phyloP scores from a whole-genome alignment of 2,329 filamentous ascomycete genomes.

The Simplicillium sp. region DNA sequence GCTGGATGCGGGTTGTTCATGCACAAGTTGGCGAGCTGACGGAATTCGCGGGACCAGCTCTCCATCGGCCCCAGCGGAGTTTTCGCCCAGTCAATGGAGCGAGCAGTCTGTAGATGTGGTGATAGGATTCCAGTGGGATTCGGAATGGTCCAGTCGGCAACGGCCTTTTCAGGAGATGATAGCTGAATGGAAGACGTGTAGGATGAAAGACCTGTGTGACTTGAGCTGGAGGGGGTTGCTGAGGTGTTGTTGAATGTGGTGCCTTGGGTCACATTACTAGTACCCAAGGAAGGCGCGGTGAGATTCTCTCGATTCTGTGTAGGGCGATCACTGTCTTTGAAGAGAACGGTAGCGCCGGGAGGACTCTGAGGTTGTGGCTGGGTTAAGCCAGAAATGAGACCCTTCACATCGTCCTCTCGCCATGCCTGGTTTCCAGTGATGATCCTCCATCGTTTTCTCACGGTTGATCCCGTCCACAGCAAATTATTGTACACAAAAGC shows the following conservation, averaged over 20 bases:
- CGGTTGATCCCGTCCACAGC: constrained; percentile 28
- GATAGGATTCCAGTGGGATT: constrained; percentile 20
- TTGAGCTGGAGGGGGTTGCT: constrained; percentile 14
- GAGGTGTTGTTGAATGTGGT: too few relatives aligned
- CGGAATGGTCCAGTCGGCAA: constrained; percentile 23
- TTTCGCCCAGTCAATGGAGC: constrained; percentile 28
- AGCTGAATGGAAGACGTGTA: constrained; percentile 18
- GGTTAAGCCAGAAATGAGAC: not conserved
- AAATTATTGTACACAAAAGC: constrained; percentile 24
- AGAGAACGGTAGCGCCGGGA: too few relatives aligned
- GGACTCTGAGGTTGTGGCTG: too few relatives aligned
- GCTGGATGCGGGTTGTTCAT: constrained; percentile 31
- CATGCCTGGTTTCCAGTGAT: constrained; percentile 30
- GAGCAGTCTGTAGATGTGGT: constrained; percentile 17
- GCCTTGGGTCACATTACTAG: too few relatives aligned
- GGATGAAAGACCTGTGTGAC: constrained; percentile 15
- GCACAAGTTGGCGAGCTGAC: constrained; percentile 27
- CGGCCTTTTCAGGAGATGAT: constrained; percentile 20
- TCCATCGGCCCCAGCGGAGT: constrained; percentile 33
- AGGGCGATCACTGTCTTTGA: too few relatives aligned
- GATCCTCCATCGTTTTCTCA: constrained; percentile 26
- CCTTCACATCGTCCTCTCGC: constrained; percentile 8
- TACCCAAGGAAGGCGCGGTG: too few relatives aligned
- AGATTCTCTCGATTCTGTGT: too few relatives aligned
- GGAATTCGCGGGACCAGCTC: constrained; percentile 32